Evolutionary conservation across 2,329 filamentous ascomycete genomes (phyloP).

Genomic region (Nemania sp.): DNA sequence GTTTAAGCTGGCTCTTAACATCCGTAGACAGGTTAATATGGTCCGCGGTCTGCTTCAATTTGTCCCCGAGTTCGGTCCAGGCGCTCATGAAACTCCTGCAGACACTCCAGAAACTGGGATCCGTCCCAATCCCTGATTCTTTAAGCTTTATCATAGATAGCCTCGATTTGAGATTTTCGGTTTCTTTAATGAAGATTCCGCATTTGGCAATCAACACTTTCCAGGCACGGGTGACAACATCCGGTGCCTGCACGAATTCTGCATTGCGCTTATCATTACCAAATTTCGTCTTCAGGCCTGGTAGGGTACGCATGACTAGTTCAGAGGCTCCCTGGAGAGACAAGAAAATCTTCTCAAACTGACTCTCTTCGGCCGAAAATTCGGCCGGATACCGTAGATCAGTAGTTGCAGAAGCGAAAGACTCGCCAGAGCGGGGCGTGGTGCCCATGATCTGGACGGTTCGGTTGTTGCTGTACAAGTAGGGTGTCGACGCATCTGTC

Average conservation of each 20-base stretch:
- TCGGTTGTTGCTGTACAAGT: constrained; percentile 54
- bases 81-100: constrained; percentile 76
- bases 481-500: constrained; percentile 57
- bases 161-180: constrained; percentile 72
- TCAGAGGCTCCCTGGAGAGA: constrained; percentile 76
- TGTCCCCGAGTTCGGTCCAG: constrained; percentile 68
- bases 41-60: constrained; percentile 60
- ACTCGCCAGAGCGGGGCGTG: constrained; percentile 84
- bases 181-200: constrained; percentile 70
- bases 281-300: constrained; percentile 71
- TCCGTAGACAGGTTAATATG: constrained; percentile 63
- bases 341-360: constrained; percentile 82
- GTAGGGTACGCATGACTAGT: constrained; percentile 72
- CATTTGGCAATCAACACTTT: constrained; percentile 73
- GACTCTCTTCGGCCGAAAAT: constrained; percentile 74
- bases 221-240: constrained; percentile 68
- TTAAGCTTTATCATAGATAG: constrained; percentile 82
- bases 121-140: constrained; percentile 74
- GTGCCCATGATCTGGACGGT: constrained; percentile 59
- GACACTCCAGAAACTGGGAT: constrained; percentile 66
- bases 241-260: constrained; percentile 61
- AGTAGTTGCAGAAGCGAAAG: constrained; percentile 65
- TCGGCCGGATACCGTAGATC: constrained; percentile 62
- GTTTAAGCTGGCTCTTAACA: constrained; percentile 73
- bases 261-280: constrained; percentile 65